phyloP scores from a whole-genome alignment of 2,329 filamentous ascomycete species.

The Dactylellina drechsleri region DNA sequence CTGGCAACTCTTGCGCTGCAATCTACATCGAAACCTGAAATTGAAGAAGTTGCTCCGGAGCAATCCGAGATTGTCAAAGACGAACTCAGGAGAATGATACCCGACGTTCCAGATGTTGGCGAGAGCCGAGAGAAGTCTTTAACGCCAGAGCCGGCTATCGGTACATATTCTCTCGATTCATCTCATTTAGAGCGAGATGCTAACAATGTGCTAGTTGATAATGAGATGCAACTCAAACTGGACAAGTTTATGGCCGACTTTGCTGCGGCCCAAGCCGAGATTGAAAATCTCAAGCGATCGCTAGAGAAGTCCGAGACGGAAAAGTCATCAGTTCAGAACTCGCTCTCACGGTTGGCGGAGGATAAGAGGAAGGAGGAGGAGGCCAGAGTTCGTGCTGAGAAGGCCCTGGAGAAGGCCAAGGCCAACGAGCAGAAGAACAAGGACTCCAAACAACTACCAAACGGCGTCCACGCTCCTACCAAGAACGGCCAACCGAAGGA shows the following conservation, averaged over 20 bases:
- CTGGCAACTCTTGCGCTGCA: slow-evolving; percentile 76
- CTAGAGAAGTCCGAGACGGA: slow-evolving; percentile 41
- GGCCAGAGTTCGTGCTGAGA: slow-evolving; percentile 37
- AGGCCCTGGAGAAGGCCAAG: slow-evolving; percentile 58
- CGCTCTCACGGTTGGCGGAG: slow-evolving; percentile 33
- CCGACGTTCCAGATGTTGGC: slow-evolving; percentile 55
- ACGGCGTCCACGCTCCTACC: slow-evolving; percentile 66
- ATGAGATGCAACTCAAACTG: slow-evolving; percentile 47
- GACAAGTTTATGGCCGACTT: slow-evolving; percentile 50
- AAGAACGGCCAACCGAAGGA: slow-evolving; percentile 63
- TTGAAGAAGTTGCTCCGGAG: slow-evolving; percentile 53
- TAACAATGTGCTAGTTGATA: slow-evolving; percentile 46
- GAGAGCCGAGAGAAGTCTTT: slow-evolving; percentile 58
- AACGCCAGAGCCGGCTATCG: slow-evolving; percentile 61
- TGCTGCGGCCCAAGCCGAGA: slow-evolving; percentile 35
- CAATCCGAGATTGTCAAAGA: slow-evolving; percentile 60
- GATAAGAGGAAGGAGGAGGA: slow-evolving; percentile 46
- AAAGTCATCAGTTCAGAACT: slow-evolving; percentile 35
- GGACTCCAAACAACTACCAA: slow-evolving; percentile 61
- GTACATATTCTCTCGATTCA: slow-evolving; percentile 24
- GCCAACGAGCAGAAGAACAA: slow-evolving; percentile 54
- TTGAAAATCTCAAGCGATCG: slow-evolving; percentile 34
- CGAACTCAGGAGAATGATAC: slow-evolving; percentile 56
- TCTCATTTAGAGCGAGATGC: neutral
- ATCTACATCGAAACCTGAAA: slow-evolving; percentile 62